Evolutionary conservation across 768 basidiomycete genomes (phyloP), one percentile per base, ranked within the genome.

Genomic region (Wakefieldia striispora): DNA sequence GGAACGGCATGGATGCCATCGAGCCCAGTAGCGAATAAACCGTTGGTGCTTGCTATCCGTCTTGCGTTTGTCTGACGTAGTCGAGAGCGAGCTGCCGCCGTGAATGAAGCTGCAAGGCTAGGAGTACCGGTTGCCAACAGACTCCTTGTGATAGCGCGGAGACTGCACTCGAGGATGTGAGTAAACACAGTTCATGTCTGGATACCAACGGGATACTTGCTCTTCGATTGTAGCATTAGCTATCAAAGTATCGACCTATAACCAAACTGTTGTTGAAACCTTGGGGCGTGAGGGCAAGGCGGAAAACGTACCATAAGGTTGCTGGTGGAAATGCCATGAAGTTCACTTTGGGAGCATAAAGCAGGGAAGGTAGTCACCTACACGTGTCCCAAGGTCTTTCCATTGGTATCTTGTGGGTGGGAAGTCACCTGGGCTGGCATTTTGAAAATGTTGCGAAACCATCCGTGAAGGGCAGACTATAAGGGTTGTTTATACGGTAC

Each of bases 221-320:
- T 91, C 88, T 41, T 89, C 87, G 24, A 80, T 70, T 39, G 73
- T 79, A 11, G 85, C 83, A 55, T 91, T 90, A 13, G 85, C 86
- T 53, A 91, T 82, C 58, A 89, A 79, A 1, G 86, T 88, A 64
- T 90, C 88, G 29, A 86, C 67, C 68, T 69, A 50, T 41, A 34
- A 40, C 33, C 33, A 14, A 33, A 29, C 19, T 14, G 34, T 17
- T 45, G 42, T 43, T 19, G 40, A 27, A 36, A 36, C 45, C 19
- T 37, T 47, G 16, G 20, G 33, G 16, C 8, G 29, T 27, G 41
- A 20, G 46, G 19, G 27, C 4, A 12, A 16, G 34, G 19, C 24
- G 11, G 20, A n/a, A 35, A 50, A 3, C 63, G 20, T 55, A 64
- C 67, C 67, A 70, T 70, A 23, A 70, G 62, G 47, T 69, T 68